Evolutionary conservation across 306 rosid genomes (phyloP), one percentile per base, ranked within the genome.

Genomic region (Comarum palustre): DNA sequence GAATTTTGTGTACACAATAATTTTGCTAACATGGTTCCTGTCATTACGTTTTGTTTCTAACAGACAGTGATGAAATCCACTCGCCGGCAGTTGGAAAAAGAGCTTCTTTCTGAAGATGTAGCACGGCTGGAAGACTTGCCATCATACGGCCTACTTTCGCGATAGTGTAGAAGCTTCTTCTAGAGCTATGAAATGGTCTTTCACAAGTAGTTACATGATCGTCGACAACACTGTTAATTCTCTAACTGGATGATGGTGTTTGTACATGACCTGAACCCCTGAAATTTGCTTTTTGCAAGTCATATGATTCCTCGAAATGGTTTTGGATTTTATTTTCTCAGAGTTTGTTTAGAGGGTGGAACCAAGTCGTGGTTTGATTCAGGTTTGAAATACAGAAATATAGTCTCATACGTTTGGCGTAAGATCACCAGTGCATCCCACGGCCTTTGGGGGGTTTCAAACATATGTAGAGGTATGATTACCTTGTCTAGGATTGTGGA

Each of bases 41-140:
- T 70, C 31, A 11, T 54, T 65, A 6, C 69, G 4, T 69, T 39
- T 50, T 74, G 72, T 64, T 75, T 41, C 70, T 73, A 24, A 85
- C 90, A 94, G 97, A 80, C 96, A 36, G 97, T 94, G 79, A 94
- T 94, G 99, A 94, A 94, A 79, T 77, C 96, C 22, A 94, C 99
- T 20, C 95, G 96, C 38, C 93, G 91, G 17, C 96, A 88, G 75
- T 88, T 94, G 79, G 99, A 94, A 87, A 94, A 90, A 74, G 99
- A 94, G 85, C 96, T 94, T 76, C 79, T 91, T 78, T 82, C 82
- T 24, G 96, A 89, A 73, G 97, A 88, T 42, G 70, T 90, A 73
- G 72, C 83, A 70, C 80, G 87, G 75, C 96, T 90, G 22, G 99
- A 94, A 81, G 96, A 94, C 77, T 73, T 94, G 80, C 96, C 97